Conservation (phyloP, 305 asterid species). For the Nicotiana rustica region DNA sequence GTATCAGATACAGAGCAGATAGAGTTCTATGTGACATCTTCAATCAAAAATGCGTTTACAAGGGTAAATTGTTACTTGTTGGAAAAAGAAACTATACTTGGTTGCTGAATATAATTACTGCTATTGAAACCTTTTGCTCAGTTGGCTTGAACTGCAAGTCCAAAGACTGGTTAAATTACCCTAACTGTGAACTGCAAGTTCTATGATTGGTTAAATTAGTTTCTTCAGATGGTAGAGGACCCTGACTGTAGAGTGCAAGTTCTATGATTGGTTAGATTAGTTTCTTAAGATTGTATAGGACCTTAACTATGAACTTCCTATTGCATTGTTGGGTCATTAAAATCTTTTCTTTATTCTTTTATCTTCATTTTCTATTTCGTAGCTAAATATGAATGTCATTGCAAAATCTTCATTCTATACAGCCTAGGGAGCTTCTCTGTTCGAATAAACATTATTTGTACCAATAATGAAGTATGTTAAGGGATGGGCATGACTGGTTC, state of each 20-base stretch:
- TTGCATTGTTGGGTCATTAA: background rate
- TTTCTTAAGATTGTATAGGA: conserved; percentile 14
- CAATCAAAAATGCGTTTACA: conserved; percentile 80
- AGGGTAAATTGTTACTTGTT: conserved; percentile 56
- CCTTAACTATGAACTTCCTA: background rate
- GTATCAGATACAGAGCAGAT: conserved; percentile 84
- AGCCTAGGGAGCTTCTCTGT: conserved; percentile 2
- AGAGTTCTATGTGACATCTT: conserved; percentile 82
- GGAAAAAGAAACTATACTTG: background rate
- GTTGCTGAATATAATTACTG: background rate
- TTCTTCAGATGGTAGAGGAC: background rate
- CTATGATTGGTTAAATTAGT: background rate
- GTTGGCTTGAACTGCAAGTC: background rate
- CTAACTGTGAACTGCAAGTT: conserved; percentile 1
- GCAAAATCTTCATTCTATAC: conserved; percentile 2
- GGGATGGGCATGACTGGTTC: conserved; percentile 23
- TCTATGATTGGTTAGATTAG: background rate
- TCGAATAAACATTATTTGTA: conserved; percentile 11
- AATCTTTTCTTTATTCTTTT: conserved; percentile 17
- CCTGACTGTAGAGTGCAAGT: background rate
- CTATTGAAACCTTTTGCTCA: background rate
- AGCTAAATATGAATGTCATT: conserved; percentile 5
- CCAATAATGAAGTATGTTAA: conserved; percentile 10
- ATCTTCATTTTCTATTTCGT: conserved; percentile 7
- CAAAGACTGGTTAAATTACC: background rate